Evolutionary conservation across 2,329 filamentous ascomycete genomes (phyloP).

Genomic region (Metarhizium sp.): DNA sequence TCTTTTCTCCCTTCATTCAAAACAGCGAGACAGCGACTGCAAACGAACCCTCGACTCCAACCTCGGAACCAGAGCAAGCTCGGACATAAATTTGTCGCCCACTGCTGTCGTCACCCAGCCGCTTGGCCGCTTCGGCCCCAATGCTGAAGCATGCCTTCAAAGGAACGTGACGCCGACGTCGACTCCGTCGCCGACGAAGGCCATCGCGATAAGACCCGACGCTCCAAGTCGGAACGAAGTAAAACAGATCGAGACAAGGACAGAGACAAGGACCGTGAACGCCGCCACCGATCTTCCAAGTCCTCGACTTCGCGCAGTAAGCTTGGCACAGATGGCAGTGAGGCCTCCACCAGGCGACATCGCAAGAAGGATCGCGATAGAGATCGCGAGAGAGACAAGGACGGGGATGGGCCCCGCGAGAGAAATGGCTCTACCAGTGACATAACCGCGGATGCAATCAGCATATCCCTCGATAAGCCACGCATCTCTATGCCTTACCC

Average conservation of each 20-base stretch:
- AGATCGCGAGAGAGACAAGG: conserved; percentile 21
- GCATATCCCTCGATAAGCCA: conserved; percentile 28
- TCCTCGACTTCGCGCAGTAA: conserved; percentile 34
- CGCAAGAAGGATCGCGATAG: conserved; percentile 19
- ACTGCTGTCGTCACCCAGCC: background rate
- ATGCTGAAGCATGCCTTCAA: conserved; percentile 30
- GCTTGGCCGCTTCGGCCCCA: conserved; percentile 6
- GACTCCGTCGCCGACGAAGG: conserved; percentile 24
- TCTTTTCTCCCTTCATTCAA: background rate
- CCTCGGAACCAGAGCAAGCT: background rate
- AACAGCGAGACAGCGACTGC: background rate
- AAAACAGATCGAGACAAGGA: conserved; percentile 16
- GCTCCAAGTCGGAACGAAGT: conserved; percentile 27
- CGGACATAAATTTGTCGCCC: background rate
- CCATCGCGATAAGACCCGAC: conserved; percentile 29
- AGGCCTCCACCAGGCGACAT: conserved; percentile 25
- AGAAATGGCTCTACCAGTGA: conserved; percentile 34
- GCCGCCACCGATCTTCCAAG: conserved; percentile 30
- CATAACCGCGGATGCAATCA: conserved; percentile 37
- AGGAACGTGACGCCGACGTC: conserved; percentile 31
- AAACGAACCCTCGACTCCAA: background rate
- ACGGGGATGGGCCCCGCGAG: conserved; percentile 19
- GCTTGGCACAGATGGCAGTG: conserved; percentile 28
- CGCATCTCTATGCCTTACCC: conserved; percentile 62
- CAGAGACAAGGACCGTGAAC: conserved; percentile 19